phyloP scores from a whole-genome alignment of 495 filamentous ascomycete species.

The Pseudoneurospora amorphoporcata region DNA sequence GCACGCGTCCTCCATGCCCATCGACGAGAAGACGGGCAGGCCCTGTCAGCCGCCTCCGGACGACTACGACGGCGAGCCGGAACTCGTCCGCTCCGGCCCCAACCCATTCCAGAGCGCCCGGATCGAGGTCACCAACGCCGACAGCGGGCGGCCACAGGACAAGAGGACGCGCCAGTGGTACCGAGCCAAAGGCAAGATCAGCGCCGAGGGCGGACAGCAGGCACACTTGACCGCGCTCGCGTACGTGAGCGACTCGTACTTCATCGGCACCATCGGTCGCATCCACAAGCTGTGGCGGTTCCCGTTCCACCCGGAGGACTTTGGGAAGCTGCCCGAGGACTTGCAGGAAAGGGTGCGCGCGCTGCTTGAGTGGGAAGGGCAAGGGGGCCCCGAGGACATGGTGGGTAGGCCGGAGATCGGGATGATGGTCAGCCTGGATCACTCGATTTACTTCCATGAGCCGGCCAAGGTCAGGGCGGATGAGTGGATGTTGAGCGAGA shows the following conservation, averaged over 20 bases:
- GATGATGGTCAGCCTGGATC: slow-evolving; percentile 95
- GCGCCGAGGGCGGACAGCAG: slow-evolving; percentile 50
- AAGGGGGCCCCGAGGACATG: slow-evolving; percentile 28
- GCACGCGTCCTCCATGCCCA: slow-evolving; percentile 52
- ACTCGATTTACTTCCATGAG: slow-evolving; percentile 91
- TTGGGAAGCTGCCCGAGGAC: slow-evolving; percentile 21
- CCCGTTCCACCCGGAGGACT: slow-evolving; percentile 27
- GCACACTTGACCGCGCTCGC: slow-evolving; percentile 80
- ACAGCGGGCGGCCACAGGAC: slow-evolving; percentile 39
- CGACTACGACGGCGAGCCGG: slow-evolving; percentile 27
- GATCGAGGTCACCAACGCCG: slow-evolving; percentile 39
- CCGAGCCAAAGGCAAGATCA: slow-evolving; percentile 62
- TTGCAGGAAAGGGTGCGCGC: slow-evolving; percentile 17
- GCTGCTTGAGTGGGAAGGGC: slow-evolving; percentile 34
- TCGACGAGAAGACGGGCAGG: slow-evolving; percentile 17
- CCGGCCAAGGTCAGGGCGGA: slow-evolving; percentile 70
- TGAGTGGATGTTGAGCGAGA: slow-evolving; percentile 90
- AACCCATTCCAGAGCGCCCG: slow-evolving; percentile 50
- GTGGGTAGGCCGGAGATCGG: slow-evolving; percentile 49
- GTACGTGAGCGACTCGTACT: slow-evolving; percentile 85
- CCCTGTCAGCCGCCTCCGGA: slow-evolving; percentile 27
- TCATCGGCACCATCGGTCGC: slow-evolving; percentile 76
- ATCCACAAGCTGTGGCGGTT: slow-evolving; percentile 65
- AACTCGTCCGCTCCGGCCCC: slow-evolving; percentile 18
- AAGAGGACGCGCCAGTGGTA: slow-evolving; percentile 72